Evolutionary conservation across 2,329 filamentous ascomycete species (phyloP).

Genomic region (Fusarium piperis): DNA sequence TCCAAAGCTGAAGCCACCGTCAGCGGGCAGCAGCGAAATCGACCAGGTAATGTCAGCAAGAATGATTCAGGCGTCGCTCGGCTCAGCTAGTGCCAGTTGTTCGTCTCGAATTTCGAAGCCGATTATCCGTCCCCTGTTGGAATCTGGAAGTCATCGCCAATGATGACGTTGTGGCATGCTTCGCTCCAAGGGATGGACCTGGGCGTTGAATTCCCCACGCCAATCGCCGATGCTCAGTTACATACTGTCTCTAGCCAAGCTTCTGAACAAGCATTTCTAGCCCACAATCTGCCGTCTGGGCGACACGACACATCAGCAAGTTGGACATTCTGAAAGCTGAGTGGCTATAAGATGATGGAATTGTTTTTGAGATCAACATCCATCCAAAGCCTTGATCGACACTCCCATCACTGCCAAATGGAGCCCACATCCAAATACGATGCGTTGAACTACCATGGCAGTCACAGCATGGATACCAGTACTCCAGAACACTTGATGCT

Average conservation of each 20-base stretch:
- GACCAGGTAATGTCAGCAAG: not conserved
- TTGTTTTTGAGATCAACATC: not conserved
- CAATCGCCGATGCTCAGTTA: constrained; percentile 30
- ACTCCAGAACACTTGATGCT: not conserved
- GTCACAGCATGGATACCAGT: not conserved
- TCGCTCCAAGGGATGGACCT: not conserved
- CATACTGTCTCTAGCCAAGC: constrained; percentile 26
- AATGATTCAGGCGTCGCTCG: not conserved
- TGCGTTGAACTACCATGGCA: not conserved
- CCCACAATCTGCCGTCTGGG: constrained; percentile 29
- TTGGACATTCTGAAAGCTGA: not conserved
- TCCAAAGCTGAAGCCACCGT: constrained; percentile 5
- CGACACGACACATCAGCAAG: not conserved
- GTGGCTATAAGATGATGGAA: not conserved
- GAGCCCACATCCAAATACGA: not conserved
- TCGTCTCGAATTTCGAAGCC: constrained; percentile 14
- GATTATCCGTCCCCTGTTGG: constrained; percentile 24
- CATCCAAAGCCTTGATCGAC: not conserved
- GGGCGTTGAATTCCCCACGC: constrained; percentile 2
- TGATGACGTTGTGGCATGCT: constrained; percentile 5
- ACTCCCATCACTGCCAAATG: not conserved
- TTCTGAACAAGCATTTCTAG: constrained; percentile 32
- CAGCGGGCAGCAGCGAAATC: not conserved
- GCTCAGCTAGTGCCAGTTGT: not conserved
- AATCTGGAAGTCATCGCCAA: not conserved